phyloP scores from a whole-genome alignment of 176 grass and related monocot species.

The Avena insularis region DNA sequence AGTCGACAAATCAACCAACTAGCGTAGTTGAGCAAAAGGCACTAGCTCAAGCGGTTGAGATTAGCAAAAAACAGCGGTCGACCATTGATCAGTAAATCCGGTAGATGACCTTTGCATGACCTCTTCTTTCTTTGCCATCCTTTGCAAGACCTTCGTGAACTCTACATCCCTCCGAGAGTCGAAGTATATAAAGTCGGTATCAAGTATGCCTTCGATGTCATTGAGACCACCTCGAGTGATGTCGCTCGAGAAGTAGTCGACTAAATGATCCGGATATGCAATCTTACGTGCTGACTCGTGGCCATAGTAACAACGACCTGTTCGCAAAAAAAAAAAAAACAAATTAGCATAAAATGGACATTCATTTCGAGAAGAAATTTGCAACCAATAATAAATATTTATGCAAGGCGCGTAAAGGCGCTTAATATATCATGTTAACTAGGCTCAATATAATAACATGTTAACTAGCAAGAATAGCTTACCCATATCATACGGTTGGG shows the following conservation, averaged over 20 bases:
- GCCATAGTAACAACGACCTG: slow-evolving; percentile 11
- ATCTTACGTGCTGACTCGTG: not conserved
- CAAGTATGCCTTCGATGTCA: not conserved
- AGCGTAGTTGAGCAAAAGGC: not conserved
- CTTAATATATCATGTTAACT: not conserved
- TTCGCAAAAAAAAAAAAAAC: not conserved
- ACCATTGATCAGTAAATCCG: not conserved
- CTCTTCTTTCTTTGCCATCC: not conserved
- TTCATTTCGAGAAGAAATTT: not conserved
- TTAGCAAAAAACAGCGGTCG: not conserved
- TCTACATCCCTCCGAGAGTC: not conserved
- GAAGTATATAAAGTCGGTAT: not conserved
- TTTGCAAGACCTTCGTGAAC: not conserved
- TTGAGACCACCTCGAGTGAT: not conserved
- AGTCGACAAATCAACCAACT: not conserved
- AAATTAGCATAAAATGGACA: not conserved
- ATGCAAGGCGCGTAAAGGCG: not conserved
- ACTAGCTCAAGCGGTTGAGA: not conserved
- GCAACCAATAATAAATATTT: not conserved
- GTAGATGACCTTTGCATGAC: not conserved
- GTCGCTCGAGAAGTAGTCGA: not conserved
- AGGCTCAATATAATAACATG: not conserved
- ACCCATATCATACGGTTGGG: not conserved
- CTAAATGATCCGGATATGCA: not conserved
- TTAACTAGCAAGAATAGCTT: not conserved